phyloP scores from a whole-genome alignment of 1,284 basidiomycete genomes.

The Cutaneotrichosporon mucoides region DNA sequence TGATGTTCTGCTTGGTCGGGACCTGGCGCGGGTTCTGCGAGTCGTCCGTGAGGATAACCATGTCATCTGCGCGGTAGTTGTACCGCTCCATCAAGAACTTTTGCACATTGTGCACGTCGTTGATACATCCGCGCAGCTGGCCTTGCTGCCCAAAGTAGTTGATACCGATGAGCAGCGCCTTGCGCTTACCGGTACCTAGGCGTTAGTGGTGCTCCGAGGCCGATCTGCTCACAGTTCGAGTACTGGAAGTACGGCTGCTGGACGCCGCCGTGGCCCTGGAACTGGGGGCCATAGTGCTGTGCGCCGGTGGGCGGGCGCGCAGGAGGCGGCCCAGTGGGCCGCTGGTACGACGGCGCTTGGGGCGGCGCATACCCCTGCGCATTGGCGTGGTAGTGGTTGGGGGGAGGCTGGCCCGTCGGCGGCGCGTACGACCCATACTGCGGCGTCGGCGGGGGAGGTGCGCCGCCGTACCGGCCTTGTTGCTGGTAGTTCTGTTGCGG shows the following conservation, averaged over 20 bases:
- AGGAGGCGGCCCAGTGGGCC: slow-evolving; percentile 5
- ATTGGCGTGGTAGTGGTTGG: slow-evolving; percentile 12
- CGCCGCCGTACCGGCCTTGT: neutral
- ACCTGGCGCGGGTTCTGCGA: slow-evolving; percentile 58
- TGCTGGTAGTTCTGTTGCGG: neutral
- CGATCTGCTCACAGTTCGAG: slow-evolving; percentile 60
- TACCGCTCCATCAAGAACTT: slow-evolving; percentile 67
- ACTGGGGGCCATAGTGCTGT: slow-evolving; percentile 66
- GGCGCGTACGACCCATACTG: slow-evolving; percentile 7
- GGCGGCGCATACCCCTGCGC: slow-evolving; percentile 7
- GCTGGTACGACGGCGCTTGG: slow-evolving; percentile 5
- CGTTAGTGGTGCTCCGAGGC: slow-evolving; percentile 9
- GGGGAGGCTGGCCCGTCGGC: slow-evolving; percentile 13
- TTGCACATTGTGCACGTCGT: slow-evolving; percentile 75
- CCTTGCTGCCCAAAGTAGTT: slow-evolving; percentile 68
- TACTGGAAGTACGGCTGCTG: slow-evolving; percentile 69
- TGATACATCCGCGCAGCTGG: slow-evolving; percentile 76
- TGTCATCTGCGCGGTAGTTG: slow-evolving; percentile 71
- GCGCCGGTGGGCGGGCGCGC: slow-evolving; percentile 53
- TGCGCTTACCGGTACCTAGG: slow-evolving; percentile 36
- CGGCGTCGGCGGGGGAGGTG: neutral
- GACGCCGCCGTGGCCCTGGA: slow-evolving; percentile 55
- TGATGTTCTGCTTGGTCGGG: slow-evolving; percentile 79
- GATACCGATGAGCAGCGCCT: slow-evolving; percentile 51
- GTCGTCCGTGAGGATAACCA: slow-evolving; percentile 77